A percentile compares a stretch with the other conserved stretches of the same genome.
phyloP scores from a whole-genome alignment of 2,329 filamentous ascomycete species.

The Plenodomus biglobosus region DNA sequence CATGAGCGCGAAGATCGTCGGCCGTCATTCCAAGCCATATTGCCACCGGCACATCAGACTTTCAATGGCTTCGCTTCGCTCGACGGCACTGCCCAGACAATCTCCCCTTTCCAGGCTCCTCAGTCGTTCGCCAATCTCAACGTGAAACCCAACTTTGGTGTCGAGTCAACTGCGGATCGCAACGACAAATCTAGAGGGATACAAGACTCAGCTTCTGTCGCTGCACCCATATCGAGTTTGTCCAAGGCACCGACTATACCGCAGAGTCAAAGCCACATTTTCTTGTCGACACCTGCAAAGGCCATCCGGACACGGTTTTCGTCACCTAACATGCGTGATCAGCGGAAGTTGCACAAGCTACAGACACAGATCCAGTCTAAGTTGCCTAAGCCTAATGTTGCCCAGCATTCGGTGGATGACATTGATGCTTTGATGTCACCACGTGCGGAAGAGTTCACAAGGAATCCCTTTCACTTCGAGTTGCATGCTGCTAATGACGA shows the following conservation, averaged over 20 bases:
- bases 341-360: conserved; percentile 43
- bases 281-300: conserved; percentile 36
- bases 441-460: conserved; percentile 71
- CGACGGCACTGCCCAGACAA: conserved; percentile 36
- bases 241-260: conserved; percentile 20
- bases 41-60: conserved; percentile 37
- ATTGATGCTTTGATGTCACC: conserved; percentile 67
- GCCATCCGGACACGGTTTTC: conserved; percentile 42
- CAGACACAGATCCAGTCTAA: conserved; percentile 45
- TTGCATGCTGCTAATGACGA: conserved; percentile 29
- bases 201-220: conserved; percentile 8
- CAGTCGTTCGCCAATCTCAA: conserved; percentile 11
- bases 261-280: conserved; percentile 17
- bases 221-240: conserved; percentile 3
- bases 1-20: conserved; percentile 29
- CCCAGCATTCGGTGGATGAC: conserved; percentile 40
- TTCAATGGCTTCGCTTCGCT: conserved; percentile 42
- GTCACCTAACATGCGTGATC: conserved; percentile 44
- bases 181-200: conserved; percentile 20
- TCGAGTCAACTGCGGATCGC: conserved; percentile 25
- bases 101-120: conserved; percentile 20
- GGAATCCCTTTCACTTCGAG: conserved; percentile 47
- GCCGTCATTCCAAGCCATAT: conserved; percentile 42
- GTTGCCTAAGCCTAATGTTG: conserved; percentile 31
- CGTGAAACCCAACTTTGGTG: conserved; percentile 10